Conservation (phyloP, 192 early-diverging fungal species). For the Coemansia sp. region DNA sequence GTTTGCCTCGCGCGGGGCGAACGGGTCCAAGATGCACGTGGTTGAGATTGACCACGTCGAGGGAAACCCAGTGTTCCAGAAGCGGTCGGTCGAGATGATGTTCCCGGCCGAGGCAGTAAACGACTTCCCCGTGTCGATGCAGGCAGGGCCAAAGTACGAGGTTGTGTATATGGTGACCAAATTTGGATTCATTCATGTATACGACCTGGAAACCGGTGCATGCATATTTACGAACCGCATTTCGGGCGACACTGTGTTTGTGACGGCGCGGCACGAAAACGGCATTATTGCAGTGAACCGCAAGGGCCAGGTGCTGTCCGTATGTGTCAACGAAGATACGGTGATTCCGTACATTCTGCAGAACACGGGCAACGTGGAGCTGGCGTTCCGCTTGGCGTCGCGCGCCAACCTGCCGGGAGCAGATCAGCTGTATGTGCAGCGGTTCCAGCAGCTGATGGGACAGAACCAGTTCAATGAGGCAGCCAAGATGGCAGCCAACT, state of each 20-base stretch:
- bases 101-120: slow-evolving; percentile 94
- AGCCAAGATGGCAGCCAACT: slow-evolving; percentile 92
- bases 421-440: slow-evolving; percentile 83
- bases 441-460: slow-evolving; percentile 84
- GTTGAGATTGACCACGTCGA: slow-evolving; percentile 96
- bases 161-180: slow-evolving; percentile 96
- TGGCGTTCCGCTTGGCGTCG: slow-evolving; percentile 86
- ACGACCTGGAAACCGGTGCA: slow-evolving; percentile 90
- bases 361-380: slow-evolving; percentile 78
- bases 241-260: slow-evolving; percentile 97
- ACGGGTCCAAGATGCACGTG: slow-evolving; percentile 89
- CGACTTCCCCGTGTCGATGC: slow-evolving; percentile 98
- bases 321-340: slow-evolving; percentile 85
- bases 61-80: slow-evolving; percentile 84
- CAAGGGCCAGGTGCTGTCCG: slow-evolving; percentile 94
- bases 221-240: slow-evolving; percentile 98
- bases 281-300: slow-evolving; percentile 96
- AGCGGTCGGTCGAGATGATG: slow-evolving; percentile 87
- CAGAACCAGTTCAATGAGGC: slow-evolving; percentile 81
- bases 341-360: slow-evolving; percentile 89
- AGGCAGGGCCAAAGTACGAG: slow-evolving; percentile 90
- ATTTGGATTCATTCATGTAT: slow-evolving; percentile 96
- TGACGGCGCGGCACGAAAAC: slow-evolving; percentile 85
- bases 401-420: slow-evolving; percentile 89
- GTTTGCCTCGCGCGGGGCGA: slow-evolving; percentile 81